A percentile compares a stretch with the other conserved stretches of the same genome.
phyloP scores from a whole-genome alignment of 257 asterid genomes.

The Leptodermis oblonga region DNA sequence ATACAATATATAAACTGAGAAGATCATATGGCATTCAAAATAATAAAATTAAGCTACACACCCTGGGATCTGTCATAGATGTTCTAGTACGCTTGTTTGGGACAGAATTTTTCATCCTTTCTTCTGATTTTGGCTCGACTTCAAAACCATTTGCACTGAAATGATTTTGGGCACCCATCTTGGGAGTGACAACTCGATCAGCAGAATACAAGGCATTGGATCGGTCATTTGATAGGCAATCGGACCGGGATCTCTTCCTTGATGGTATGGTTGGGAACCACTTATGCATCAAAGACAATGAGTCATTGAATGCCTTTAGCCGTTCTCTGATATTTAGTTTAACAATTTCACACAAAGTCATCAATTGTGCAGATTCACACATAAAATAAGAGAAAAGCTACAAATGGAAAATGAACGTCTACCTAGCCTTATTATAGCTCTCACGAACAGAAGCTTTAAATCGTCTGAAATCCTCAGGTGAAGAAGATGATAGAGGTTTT shows the following conservation, averaged over 20 bases:
- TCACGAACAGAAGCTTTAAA: conserved; percentile 66
- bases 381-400: conserved; percentile 7
- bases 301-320: conserved; percentile 69
- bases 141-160: conserved; percentile 56
- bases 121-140: conserved; percentile 67
- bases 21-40: background rate
- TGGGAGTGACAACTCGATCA: conserved; percentile 63
- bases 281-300: conserved; percentile 75
- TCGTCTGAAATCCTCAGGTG: conserved; percentile 74
- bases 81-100: conserved; percentile 95
- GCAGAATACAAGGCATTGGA: conserved; percentile 45
- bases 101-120: conserved; percentile 49
- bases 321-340: conserved; percentile 68
- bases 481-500: conserved; percentile 49
- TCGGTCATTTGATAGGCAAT: conserved; percentile 64
- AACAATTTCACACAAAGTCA: conserved; percentile 21
- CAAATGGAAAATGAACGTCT: conserved; percentile 21
- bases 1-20: conserved; percentile 9
- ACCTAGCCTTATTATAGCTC: conserved; percentile 83
- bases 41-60: conserved; percentile 25
- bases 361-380: conserved; percentile 15
- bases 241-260: conserved; percentile 83
- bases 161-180: conserved; percentile 62
- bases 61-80: conserved; percentile 71
- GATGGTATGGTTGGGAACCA: conserved; percentile 77